Base-by-base conservation (phyloP, 768 basidiomycete species). In the Russula brevipes region DNA sequence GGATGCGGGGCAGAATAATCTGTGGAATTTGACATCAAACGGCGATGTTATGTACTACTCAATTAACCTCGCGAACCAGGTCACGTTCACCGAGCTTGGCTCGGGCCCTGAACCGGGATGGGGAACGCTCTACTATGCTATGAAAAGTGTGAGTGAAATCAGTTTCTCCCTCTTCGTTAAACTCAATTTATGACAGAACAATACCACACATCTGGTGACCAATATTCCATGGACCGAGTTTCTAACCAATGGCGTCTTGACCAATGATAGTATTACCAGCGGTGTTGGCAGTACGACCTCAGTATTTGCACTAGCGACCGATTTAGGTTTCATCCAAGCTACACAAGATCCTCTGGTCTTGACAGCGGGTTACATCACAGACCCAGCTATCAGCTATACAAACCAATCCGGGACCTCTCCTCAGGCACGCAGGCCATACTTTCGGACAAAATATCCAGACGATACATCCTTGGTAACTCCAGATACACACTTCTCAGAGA, bases 361-460 rank as follows among this genome's bases (percentile, higher is more conserved):
- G 72, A 60, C 71, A 0, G 61, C 74, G 8, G 73, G 74, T 5
- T 69, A 68, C 53, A 63, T 69, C 3, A 63, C 72, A 9, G 69
- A 75, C 46, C 71, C 71, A 2, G 66, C 68, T 0, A 62, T 73
- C 54, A 49, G 57, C 38, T 74, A 70, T 38, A 69, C 63, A 36
- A 68, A 80, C 19, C 73, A 76, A 1, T 73, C 76, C 38, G 77
- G 76, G 24, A 24, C 24, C 24, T 24, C 24, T 38, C 75, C 67
- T 30, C 74, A 71, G 17, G 80, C 68, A 2, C 76, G 82, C 38
- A 78, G 77, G 63, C 62, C 78, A 24, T 84, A 77, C 63, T 79
- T 78, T 69, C 72, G 6, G 71, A 70, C 42, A 69, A 77, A 64
- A 78, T 82, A 55, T 19, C 73, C 61, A 8, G 30, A 60, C 6